Base-by-base conservation (phyloP, 768 basidiomycete species). In the Suillus bovinus region DNA sequence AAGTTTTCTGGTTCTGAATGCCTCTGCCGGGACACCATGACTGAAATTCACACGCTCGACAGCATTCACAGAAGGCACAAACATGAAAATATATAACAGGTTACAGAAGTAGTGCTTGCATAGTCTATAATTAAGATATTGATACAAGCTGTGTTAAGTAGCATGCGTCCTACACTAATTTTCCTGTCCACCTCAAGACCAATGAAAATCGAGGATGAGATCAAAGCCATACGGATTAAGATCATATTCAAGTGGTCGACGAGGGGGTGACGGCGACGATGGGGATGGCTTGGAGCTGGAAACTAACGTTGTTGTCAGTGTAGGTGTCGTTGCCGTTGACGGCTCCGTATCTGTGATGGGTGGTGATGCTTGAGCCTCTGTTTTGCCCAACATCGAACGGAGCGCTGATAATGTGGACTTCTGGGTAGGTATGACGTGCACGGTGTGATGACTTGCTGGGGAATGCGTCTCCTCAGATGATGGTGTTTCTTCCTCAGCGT, bases 141-240 rank as follows among this genome's bases (percentile, higher is more conserved):
- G 54, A 38, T 55, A 55, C 54, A 55, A 36, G 16, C 54, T 22
- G 53, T 16, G 22, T 34, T 22, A 4, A 16, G 53, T 13, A 52
- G 20, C 31, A 24, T 36, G 34, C 36, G 36, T 38, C 24, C 9
- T 38, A 55, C 36, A 36, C 36, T 55, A 38, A 34, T 55, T 55
- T 55, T 55, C 22, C 33, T 54, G 14, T 38, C 22, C 1, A 24
- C 54, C 34, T 29, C 29, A 33, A 33, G 82, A 81, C 91, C 90
- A 92, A 54, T 87, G 80, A 71, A 93, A 85, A 71, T 94, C 93
- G 47, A 94, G 61, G 42, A 92, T 77, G 61, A 93, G 76, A 47
- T 84, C 86, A 49, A 94, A 77, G 10, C 92, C 92, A 73, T 88
- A 86, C 13, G 82, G 81, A 31, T 87, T 84, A 63, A 94, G 73